phyloP scores from a whole-genome alignment of 2,329 filamentous ascomycete genomes.

The Fusarium siculi region DNA sequence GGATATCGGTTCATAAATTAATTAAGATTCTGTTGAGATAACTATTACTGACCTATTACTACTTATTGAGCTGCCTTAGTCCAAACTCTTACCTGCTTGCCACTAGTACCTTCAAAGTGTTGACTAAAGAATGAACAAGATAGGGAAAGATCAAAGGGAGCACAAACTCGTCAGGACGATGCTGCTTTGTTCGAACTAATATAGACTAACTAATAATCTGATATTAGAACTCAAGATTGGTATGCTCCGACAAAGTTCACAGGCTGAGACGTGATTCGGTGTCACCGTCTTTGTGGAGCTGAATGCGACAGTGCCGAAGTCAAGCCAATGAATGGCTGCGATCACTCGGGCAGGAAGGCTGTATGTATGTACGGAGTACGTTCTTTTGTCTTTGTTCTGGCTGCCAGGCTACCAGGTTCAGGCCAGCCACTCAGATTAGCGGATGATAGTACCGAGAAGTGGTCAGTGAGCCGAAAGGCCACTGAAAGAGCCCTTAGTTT shows the following conservation, averaged over 20 bases:
- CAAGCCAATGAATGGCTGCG: background rate
- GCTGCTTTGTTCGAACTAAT: background rate
- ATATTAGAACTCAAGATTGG: background rate
- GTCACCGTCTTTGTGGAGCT: slow-evolving; percentile 11
- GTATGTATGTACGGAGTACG: background rate
- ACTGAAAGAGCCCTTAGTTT: background rate
- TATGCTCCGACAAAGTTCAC: background rate
- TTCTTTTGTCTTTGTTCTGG: slow-evolving; percentile 26
- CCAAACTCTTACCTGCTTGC: background rate
- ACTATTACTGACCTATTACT: background rate
- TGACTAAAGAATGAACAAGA: background rate
- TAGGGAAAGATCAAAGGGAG: background rate
- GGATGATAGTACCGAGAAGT: slow-evolving; percentile 21
- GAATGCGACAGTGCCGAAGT: slow-evolving; percentile 11
- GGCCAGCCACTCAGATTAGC: slow-evolving; percentile 36
- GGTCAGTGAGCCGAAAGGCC: slow-evolving; percentile 28
- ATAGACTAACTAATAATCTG: background rate
- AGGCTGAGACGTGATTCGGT: slow-evolving; percentile 24
- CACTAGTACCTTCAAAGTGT: background rate
- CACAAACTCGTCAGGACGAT: background rate
- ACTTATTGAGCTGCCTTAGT: background rate
- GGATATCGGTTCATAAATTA: background rate
- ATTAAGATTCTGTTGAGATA: background rate
- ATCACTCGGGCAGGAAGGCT: background rate
- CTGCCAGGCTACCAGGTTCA: background rate